Base-by-base conservation (phyloP, 2,329 filamentous ascomycete species). In the Chlorencoelia australis region DNA sequence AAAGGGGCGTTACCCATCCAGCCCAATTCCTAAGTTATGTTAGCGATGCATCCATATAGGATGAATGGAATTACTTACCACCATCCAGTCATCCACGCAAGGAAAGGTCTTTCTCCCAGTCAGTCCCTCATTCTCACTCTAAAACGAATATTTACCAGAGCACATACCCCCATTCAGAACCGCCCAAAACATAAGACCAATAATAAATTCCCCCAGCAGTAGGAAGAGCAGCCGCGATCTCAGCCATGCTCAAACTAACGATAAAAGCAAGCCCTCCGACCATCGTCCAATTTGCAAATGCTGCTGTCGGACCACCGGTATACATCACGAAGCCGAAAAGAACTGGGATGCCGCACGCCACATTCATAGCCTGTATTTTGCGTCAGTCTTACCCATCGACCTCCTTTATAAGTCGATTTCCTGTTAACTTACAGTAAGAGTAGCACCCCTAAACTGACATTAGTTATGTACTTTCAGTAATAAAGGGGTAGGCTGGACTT, bases 31-130 rank as follows among this genome's bases (percentile, higher is more conserved):
- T 39, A 25, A 20, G 19, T 15, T 2, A n/a, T 15, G 19, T 40
- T 35, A 42, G 30, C 20, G 17, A 8, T 10, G 6, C 7, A 10
- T 31, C 7, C 10, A n/a, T 9, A 30, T 17, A 6, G 14, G 4
- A 11, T 15, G 18, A 26, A 39, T 10, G 20, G 6, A 14, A 16
- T 16, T 13, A 35, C 35, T 30, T 22, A 41, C 42, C 56, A 62
- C 59, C 59, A 62, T 4, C 57, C 60, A 16, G 60, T 61, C 55
- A 62, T 59, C 59, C 59, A 63, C 22, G 50, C 49, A 10, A 62
- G 50, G 35, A 62, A 55, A 1, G 59, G 11, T 5, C 20, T 26
- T 18, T 15, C 4, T 13, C 6, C 16, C 16, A 14, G n/a, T 35
- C n/a, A 13, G n/a, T 19, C n/a, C 5, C 16, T 11, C 22, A 11